These are phyloP conservation scores for carrot (Daucus carota) DNA, from an alignment of 129 eudicot genomes.

Conservation along the genomic window DNA sequence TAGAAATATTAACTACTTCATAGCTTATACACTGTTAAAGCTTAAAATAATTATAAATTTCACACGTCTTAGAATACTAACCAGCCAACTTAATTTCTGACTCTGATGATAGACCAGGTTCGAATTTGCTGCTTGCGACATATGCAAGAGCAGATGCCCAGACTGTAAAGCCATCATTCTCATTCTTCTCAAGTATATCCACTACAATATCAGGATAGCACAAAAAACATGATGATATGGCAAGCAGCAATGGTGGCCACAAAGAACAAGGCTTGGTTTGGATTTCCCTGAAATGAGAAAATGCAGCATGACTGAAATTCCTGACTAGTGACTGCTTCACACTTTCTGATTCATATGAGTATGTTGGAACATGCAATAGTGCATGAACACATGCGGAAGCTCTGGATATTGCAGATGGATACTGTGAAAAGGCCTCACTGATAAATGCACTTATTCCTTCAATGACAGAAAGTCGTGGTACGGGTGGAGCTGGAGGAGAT, in stretches of 20 bases:
- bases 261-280: constrained; percentile 44
- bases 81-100: constrained; percentile 63
- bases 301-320: constrained; percentile 43
- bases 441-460: constrained; percentile 50
- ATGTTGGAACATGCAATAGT: constrained; percentile 36
- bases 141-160: constrained; percentile 48
- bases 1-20: too few relatives aligned
- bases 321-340: constrained; percentile 37
- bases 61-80: constrained; percentile 19
- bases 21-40: not conserved
- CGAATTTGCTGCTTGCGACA: constrained; percentile 39
- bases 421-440: constrained; percentile 49
- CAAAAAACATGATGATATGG: constrained; percentile 53
- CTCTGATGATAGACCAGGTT: constrained; percentile 44
- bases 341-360: constrained; percentile 36
- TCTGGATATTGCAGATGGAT: constrained; percentile 53
- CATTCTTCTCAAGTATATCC: constrained; percentile 38
- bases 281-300: constrained; percentile 44
- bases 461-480: constrained; percentile 36
- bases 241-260: constrained; percentile 73
- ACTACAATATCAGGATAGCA: constrained; percentile 51
- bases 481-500: constrained; percentile 32
- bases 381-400: constrained; percentile 55
- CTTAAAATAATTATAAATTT: not conserved
- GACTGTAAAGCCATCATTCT: constrained; percentile 40